Conservation (phyloP, 495 filamentous ascomycete species). For the Immersiella caudata region DNA sequence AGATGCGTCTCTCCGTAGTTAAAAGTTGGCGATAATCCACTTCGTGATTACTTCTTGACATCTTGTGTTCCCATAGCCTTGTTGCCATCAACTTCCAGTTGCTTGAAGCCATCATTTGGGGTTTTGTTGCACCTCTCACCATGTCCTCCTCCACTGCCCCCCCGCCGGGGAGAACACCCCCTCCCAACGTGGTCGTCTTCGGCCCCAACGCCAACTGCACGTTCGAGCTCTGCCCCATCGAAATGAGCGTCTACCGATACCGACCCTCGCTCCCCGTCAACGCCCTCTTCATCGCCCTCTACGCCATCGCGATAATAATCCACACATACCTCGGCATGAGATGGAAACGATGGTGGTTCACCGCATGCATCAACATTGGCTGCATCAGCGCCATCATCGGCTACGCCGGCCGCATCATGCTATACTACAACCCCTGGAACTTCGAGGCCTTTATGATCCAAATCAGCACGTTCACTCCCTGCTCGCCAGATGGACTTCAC, state of each 20-base stretch:
- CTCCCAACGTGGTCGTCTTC: constrained; percentile 24
- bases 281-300: constrained; percentile 27
- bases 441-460: constrained; percentile 48
- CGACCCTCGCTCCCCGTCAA: constrained; percentile 30
- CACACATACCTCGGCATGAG: constrained; percentile 35
- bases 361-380: constrained; percentile 36
- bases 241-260: constrained; percentile 30
- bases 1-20: too few relatives aligned
- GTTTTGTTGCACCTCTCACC: not conserved
- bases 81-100: too few relatives aligned
- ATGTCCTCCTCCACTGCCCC: not conserved
- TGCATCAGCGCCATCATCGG: constrained; percentile 43
- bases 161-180: not conserved
- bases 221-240: constrained; percentile 31
- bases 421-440: constrained; percentile 47
- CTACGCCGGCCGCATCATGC: constrained; percentile 46
- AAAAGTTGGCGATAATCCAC: too few relatives aligned
- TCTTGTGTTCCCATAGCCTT: too few relatives aligned
- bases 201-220: constrained; percentile 35
- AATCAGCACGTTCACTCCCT: constrained; percentile 36
- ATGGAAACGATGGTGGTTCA: constrained; percentile 40
- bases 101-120: too few relatives aligned
- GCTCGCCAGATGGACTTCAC: not conserved
- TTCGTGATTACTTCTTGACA: too few relatives aligned
- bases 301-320: constrained; percentile 16